Evolutionary conservation across 495 filamentous ascomycete genomes (phyloP).

Genomic region (Cryomyces minteri): DNA sequence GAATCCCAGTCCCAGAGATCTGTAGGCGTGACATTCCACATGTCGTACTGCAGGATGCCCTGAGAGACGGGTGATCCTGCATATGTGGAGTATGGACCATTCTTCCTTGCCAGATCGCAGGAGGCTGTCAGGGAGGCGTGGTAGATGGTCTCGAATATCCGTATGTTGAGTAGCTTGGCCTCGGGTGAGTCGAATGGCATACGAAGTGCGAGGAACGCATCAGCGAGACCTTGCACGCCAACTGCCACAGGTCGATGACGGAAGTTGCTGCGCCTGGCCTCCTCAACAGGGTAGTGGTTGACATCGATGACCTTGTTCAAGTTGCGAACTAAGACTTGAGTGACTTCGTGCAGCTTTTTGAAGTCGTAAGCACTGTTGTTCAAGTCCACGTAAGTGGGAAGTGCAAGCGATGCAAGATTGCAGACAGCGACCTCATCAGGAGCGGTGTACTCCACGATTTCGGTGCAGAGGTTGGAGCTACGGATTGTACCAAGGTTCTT

Average conservation of each 20-base stretch:
- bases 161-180: constrained; percentile 82
- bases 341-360: constrained; percentile 82
- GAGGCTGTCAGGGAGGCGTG: constrained; percentile 87
- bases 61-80: constrained; percentile 86
- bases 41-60: constrained; percentile 93
- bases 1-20: constrained; percentile 92
- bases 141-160: constrained; percentile 99
- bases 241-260: constrained; percentile 87
- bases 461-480: constrained; percentile 96
- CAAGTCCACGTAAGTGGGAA: constrained; percentile 78
- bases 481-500: constrained; percentile 97
- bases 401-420: constrained; percentile 86
- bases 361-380: constrained; percentile 75
- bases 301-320: constrained; percentile 94
- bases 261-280: constrained; percentile 89
- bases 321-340: constrained; percentile 75
- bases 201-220: constrained; percentile 93
- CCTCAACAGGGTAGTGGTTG: constrained; percentile 90
- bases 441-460: constrained; percentile 93
- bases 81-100: constrained; percentile 77
- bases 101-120: constrained; percentile 60
- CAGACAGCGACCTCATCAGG: constrained; percentile 97
- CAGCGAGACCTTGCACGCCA: constrained; percentile 96
- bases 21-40: constrained; percentile 89
- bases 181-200: constrained; percentile 92